phyloP scores from a whole-genome alignment of 2,329 filamentous ascomycete species.

The Ceratocystis eucalypticola region DNA sequence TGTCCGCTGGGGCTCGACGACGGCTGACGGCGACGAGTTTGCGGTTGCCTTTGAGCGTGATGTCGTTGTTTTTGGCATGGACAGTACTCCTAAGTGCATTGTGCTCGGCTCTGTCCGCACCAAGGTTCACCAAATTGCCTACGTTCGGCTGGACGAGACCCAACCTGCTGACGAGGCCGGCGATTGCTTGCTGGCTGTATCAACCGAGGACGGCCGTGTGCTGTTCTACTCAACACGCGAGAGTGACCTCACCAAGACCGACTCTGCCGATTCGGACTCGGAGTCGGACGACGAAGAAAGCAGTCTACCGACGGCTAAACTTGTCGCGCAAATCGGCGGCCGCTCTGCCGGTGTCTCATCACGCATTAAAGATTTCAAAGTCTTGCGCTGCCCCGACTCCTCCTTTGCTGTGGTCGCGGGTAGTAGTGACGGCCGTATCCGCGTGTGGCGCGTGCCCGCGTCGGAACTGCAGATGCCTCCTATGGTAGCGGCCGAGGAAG shows the following conservation, averaged over 20 bases:
- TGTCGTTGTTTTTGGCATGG: constrained; percentile 72
- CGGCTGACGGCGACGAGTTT: constrained; percentile 65
- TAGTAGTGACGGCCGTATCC: constrained; percentile 74
- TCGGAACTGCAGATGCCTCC: constrained; percentile 23
- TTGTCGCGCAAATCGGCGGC: constrained; percentile 68
- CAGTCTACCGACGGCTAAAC: constrained; percentile 44
- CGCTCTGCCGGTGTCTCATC: constrained; percentile 50
- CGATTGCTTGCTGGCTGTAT: constrained; percentile 52
- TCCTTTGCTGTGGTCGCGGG: constrained; percentile 52
- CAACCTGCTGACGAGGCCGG: constrained; percentile 29
- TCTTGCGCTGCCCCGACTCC: constrained; percentile 37
- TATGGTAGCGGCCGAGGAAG: constrained; percentile 23
- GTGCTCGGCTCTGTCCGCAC: constrained; percentile 53
- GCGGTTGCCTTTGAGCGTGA: constrained; percentile 81
- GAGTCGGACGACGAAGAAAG: constrained; percentile 22
- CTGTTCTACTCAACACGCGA: constrained; percentile 63
- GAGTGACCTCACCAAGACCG: constrained; percentile 31
- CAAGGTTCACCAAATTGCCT: constrained; percentile 73
- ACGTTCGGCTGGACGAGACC: constrained; percentile 43
- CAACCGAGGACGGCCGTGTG: constrained; percentile 81
- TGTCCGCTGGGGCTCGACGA: constrained; percentile 64
- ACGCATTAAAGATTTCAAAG: constrained; percentile 79
- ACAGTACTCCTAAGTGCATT: constrained; percentile 66
- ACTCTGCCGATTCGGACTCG: constrained; percentile 18
- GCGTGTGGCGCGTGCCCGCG: constrained; percentile 54